A percentile compares a stretch with the other conserved stretches of the same genome.
These are phyloP conservation scores for Colletotrichum truncatum DNA, from an alignment of 2,329 filamentous ascomycete genomes.

Conservation along the genomic window DNA sequence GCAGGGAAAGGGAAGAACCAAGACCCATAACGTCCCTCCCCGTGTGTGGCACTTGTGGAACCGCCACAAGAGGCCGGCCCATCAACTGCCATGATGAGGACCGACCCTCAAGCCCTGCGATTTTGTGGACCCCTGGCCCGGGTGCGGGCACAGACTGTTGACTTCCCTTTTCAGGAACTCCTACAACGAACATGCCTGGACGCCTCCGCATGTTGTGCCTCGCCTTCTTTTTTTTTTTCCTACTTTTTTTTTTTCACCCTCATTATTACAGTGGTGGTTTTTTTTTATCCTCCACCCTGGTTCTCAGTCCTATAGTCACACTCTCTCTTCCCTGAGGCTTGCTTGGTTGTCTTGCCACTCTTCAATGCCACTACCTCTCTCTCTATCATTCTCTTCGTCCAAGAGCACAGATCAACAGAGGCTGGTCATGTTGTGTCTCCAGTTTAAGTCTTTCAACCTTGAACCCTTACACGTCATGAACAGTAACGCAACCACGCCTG, in stretches of 20 bases:
- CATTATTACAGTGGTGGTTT: too few relatives aligned
- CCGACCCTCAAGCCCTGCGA: constrained; percentile 21
- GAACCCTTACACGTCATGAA: constrained; percentile 5
- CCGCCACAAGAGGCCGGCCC: constrained; percentile 22
- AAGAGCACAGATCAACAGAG: not conserved
- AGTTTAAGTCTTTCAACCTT: constrained; percentile 12
- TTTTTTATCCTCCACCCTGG: too few relatives aligned
- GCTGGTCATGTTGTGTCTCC: not conserved
- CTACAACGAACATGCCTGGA: constrained; percentile 29
- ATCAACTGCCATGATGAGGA: constrained; percentile 31
- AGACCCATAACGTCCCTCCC: not conserved
- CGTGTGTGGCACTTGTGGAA: constrained; percentile 5
- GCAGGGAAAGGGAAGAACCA: constrained; percentile 12
- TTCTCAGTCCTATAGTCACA: too few relatives aligned
- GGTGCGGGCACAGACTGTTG: constrained; percentile 30
- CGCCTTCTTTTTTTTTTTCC: constrained; percentile 12
- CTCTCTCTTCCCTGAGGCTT: not conserved
- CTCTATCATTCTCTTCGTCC: not conserved
- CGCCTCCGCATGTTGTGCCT: constrained; percentile 28
- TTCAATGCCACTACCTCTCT: not conserved
- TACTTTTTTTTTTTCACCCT: not conserved
- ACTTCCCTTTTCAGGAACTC: constrained; percentile 31
- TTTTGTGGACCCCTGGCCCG: constrained; percentile 25
- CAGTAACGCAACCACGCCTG: not conserved
- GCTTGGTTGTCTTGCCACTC: not conserved